These are phyloP conservation scores for Setomelanomma holmii DNA, from an alignment of 2,329 filamentous ascomycete genomes.

Conservation along the genomic window DNA sequence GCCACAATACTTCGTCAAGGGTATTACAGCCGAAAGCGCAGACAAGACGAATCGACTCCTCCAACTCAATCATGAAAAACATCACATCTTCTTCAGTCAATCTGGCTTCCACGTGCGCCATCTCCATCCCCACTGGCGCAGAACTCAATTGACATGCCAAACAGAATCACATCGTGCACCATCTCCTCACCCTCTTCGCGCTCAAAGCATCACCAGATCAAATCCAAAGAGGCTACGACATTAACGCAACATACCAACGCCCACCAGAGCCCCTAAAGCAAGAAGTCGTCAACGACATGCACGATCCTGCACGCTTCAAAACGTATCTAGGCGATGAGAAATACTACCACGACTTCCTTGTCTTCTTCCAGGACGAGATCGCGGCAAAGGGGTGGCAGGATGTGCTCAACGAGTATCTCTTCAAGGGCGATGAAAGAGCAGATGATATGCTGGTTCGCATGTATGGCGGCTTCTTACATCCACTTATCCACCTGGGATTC, in stretches of 20 bases:
- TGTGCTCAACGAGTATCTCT: conserved; percentile 71
- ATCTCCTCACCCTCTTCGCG: conserved; percentile 77
- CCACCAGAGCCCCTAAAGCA: conserved; percentile 57
- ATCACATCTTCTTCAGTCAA: conserved; percentile 83
- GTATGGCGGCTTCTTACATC: conserved; percentile 75
- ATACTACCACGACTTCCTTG: conserved; percentile 76
- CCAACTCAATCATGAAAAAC: conserved; percentile 75
- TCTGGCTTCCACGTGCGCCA: conserved; percentile 70
- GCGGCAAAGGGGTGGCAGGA: conserved; percentile 66
- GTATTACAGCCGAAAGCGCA: conserved; percentile 65
- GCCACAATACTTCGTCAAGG: conserved; percentile 56
- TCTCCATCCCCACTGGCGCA: not conserved
- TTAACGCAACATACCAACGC: conserved; percentile 72
- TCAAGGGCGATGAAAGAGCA: conserved; percentile 68
- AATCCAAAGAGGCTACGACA: conserved; percentile 69
- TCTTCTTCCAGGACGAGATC: conserved; percentile 79
- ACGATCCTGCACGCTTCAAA: conserved; percentile 63
- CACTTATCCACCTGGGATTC: conserved; percentile 84
- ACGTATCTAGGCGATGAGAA: conserved; percentile 67
- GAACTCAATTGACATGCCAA: not conserved
- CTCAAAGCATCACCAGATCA: conserved; percentile 69
- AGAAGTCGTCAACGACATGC: conserved; percentile 62
- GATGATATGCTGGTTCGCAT: conserved; percentile 74
- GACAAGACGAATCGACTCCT: conserved; percentile 70
- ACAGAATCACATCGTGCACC: conserved; percentile 77